These are phyloP conservation scores for Lyophyllum semitale DNA, from an alignment of 768 basidiomycete species.

Conservation along the genomic window DNA sequence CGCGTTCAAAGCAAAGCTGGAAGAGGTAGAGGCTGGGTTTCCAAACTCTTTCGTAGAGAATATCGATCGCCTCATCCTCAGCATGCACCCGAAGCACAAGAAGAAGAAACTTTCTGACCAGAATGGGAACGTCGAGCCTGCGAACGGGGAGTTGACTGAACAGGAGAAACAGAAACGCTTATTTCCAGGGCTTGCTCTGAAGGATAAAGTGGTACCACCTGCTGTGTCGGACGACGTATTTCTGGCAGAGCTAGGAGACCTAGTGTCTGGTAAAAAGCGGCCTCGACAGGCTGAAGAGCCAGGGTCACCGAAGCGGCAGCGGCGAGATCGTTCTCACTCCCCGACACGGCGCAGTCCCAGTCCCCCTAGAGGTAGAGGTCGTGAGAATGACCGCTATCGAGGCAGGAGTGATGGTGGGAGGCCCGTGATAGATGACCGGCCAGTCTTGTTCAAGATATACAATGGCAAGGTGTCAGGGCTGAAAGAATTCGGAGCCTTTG, in stretches of 20 bases:
- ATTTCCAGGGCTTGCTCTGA: slow-evolving; percentile 87
- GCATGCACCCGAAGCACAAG: slow-evolving; percentile 95
- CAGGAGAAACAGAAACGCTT: slow-evolving; percentile 78
- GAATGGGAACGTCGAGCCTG: slow-evolving; percentile 37
- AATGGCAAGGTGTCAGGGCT: slow-evolving; percentile 80
- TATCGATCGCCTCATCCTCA: slow-evolving; percentile 92
- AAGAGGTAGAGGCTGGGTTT: slow-evolving; percentile 78
- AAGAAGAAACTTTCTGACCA: slow-evolving; percentile 51
- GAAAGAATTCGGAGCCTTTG: slow-evolving; percentile 97
- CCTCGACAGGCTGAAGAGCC: slow-evolving; percentile 42
- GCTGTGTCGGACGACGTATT: slow-evolving; percentile 75
- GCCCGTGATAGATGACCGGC: slow-evolving; percentile 67
- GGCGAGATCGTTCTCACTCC: slow-evolving; percentile 51
- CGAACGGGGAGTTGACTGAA: slow-evolving; percentile 47
- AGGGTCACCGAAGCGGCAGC: slow-evolving; percentile 61
- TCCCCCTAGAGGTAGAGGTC: slow-evolving; percentile 57
- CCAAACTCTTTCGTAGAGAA: slow-evolving; percentile 90
- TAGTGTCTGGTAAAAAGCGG: slow-evolving; percentile 77
- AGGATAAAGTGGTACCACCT: slow-evolving; percentile 69
- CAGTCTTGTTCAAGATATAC: slow-evolving; percentile 94
- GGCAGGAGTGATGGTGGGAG: slow-evolving; percentile 38
- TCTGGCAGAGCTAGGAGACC: slow-evolving; percentile 86
- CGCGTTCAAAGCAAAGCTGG: slow-evolving; percentile 81
- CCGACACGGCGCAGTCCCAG: slow-evolving; percentile 56
- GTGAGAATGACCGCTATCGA: slow-evolving; percentile 36